Base-by-base conservation (phyloP, 352 stramenopile genomes). In the Aphanomyces cochlioides region DNA sequence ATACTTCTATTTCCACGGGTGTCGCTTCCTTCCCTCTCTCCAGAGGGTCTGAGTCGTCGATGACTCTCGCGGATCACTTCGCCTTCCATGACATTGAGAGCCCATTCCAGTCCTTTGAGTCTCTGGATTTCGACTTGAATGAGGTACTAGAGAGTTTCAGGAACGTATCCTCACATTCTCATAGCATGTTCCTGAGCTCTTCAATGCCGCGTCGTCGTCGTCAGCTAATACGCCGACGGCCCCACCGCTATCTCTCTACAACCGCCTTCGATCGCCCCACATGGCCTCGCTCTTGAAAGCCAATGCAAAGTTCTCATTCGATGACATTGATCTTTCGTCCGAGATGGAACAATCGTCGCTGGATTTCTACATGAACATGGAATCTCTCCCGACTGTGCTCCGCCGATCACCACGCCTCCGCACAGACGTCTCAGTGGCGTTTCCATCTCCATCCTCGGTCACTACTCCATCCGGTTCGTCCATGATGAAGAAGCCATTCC, bases 41-140 rank as follows among this genome's bases (percentile, higher is more conserved):
- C 10, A 59, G 45, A 10, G 73, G 74, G 3, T 53, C 59, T 7
- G 38, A 67, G 40, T 34, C 38, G 59, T 54, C n/a, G 40, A 53
- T 56, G 6, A 17, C 37, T 4, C 59, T 67, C 13, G 69, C 81
- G 17, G 43, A 75, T 37, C 63, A 74, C 28, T 66, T 78, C 3
- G 75, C 77, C 50, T 84, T 87, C 58, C 74, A 77, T 50, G 43
- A 50, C 43, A 50, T 90, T 71, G 85, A 88, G 41, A 75, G 75
- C 12, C 86, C 83, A 0, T 85, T 90, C 69, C 83, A 93, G 58
- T 77, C 82, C 15, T 91, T 94, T 47, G 86, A 91, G 58, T 81
- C 92, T 59, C 77, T 92, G n/a, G 86, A 94, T 54, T 89, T 94
- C 64, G 86, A 94, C 71, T 92, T 94, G 64, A 92, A 91, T 66